phyloP scores from a whole-genome alignment of 352 stramenopile genomes.

The Phytopythium delawarense region DNA sequence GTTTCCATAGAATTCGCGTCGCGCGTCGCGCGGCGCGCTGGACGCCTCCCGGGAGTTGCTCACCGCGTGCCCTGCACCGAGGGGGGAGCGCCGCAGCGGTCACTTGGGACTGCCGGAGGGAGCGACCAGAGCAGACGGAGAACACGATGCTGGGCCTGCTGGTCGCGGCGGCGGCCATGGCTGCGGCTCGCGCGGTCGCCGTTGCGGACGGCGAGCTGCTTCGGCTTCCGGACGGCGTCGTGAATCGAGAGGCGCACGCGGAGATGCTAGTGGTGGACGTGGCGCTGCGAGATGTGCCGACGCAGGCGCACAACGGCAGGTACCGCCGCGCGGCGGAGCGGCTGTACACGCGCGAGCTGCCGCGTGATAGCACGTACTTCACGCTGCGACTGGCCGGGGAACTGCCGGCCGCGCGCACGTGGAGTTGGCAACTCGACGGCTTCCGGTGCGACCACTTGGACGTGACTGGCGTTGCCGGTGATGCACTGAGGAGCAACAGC shows the following conservation, averaged over 20 bases:
- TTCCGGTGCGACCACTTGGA: conserved; percentile 27
- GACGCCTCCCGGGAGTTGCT: not conserved
- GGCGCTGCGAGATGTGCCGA: conserved; percentile 14
- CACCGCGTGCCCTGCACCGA: not conserved
- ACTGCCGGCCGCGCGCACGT: not conserved
- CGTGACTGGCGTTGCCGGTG: not conserved
- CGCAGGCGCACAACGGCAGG: conserved; percentile 26
- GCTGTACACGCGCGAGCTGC: conserved; percentile 28
- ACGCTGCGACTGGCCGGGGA: conserved; percentile 16
- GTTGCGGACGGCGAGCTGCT: not conserved
- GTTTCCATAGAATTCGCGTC: not conserved
- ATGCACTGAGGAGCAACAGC: not conserved
- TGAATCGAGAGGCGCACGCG: not conserved
- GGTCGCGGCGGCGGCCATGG: not conserved
- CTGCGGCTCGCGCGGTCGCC: not conserved
- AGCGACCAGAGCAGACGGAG: not conserved
- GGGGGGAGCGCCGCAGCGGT: not conserved
- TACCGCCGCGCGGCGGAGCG: conserved; percentile 18
- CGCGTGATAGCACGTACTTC: conserved; percentile 27
- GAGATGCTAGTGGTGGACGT: conserved; percentile 23
- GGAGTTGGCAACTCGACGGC: conserved; percentile 35
- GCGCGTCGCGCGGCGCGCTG: not conserved
- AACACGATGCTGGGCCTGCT: not conserved
- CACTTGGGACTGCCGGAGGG: not conserved
- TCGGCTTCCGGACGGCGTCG: not conserved